Conservation (phyloP, 352 stramenopile genomes). For the Phytopythium aichiense region DNA sequence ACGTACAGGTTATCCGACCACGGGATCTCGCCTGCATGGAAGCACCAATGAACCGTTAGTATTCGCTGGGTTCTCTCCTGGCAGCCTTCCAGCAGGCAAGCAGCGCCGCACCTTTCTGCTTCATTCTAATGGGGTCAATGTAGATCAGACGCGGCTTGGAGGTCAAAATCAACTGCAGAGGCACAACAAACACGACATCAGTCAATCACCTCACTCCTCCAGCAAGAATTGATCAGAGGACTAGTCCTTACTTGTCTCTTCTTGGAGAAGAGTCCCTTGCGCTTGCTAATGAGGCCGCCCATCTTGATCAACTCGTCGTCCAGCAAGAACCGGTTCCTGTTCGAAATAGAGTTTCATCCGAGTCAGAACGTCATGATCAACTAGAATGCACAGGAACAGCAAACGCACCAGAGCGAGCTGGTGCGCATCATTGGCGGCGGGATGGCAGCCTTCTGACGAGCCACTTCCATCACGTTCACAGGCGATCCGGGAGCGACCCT, state of each 20-base stretch:
- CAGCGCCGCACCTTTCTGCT: conserved; percentile 56
- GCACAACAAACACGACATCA: background rate
- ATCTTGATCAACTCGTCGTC: conserved; percentile 88
- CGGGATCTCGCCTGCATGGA: conserved; percentile 58
- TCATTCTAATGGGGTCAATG: conserved; percentile 89
- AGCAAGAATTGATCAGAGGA: background rate
- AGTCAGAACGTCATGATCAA: background rate
- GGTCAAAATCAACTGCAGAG: conserved; percentile 67
- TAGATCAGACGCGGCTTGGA: conserved; percentile 86
- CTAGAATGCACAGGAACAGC: background rate
- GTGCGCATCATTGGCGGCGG: conserved; percentile 63
- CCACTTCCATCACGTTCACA: conserved; percentile 75
- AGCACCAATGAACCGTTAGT: background rate
- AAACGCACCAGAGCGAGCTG: conserved; percentile 61
- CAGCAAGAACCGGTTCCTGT: conserved; percentile 76
- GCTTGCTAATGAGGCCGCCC: conserved; percentile 82
- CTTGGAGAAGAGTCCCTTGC: conserved; percentile 87
- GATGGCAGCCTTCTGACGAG: conserved; percentile 65
- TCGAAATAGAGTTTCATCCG: background rate
- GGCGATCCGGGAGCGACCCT: conserved; percentile 29
- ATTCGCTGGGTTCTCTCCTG: background rate
- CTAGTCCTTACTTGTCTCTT: conserved; percentile 56
- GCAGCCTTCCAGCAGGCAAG: background rate
- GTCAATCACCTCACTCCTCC: background rate
- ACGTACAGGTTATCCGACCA: conserved; percentile 86